Evolutionary conservation across 169 alveolate genomes (phyloP).

Genomic region (Plasmodium gaboni): DNA sequence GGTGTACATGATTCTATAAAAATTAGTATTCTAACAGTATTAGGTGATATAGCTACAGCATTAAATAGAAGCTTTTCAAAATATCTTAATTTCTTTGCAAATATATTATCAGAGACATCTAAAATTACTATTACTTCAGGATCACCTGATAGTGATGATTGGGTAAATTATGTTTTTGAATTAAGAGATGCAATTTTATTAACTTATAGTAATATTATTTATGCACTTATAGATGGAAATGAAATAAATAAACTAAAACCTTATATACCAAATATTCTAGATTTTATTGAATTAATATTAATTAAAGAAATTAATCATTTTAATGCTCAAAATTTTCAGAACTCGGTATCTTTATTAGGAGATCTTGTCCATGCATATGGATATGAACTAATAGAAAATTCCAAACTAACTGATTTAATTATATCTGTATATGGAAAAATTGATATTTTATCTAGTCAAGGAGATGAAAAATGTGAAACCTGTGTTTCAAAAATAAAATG

Average conservation of each 20-base stretch:
- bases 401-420: slow-evolving; percentile 70
- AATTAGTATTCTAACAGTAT: slow-evolving; percentile 89
- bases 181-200: slow-evolving; percentile 91
- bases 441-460: slow-evolving; percentile 72
- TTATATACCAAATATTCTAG: slow-evolving; percentile 88
- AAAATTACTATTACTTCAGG: slow-evolving; percentile 90
- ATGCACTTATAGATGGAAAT: slow-evolving; percentile 91
- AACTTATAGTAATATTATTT: slow-evolving; percentile 91
- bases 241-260: slow-evolving; percentile 83
- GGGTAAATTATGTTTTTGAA: slow-evolving; percentile 92
- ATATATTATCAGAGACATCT: slow-evolving; percentile 90
- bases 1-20: slow-evolving; percentile 90
- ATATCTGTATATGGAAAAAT: slow-evolving; percentile 76
- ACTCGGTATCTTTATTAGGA: slow-evolving; percentile 70
- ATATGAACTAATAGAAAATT: slow-evolving; percentile 69
- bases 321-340: slow-evolving; percentile 76
- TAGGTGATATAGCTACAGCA: slow-evolving; percentile 94
- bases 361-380: slow-evolving; percentile 77
- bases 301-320: slow-evolving; percentile 76
- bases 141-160: slow-evolving; percentile 92
- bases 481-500: slow-evolving; percentile 76
- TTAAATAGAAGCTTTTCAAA: slow-evolving; percentile 86
- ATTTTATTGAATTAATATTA: slow-evolving; percentile 86
- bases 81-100: slow-evolving; percentile 86
- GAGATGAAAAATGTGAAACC: slow-evolving; percentile 75